A percentile compares a stretch with the other conserved stretches of the same genome.
Evolutionary conservation across 371 early-diverging fungal genomes (phyloP).

Genomic region (Zopfochytrium polystomum): DNA sequence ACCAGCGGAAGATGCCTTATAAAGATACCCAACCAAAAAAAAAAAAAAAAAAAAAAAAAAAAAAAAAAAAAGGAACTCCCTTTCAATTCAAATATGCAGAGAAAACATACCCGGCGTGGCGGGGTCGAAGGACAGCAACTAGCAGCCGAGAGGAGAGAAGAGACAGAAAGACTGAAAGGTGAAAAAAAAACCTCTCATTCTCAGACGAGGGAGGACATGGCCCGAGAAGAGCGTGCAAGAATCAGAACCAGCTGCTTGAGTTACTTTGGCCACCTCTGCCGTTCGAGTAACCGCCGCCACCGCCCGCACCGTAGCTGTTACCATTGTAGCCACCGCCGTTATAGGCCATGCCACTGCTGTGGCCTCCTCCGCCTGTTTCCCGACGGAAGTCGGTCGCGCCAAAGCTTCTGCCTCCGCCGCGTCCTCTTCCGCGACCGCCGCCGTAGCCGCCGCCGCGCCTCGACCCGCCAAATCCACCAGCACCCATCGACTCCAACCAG

Average conservation of each 20-base stretch:
- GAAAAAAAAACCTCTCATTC: not conserved
- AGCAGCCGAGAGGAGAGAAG: too few relatives aligned
- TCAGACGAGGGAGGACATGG: not conserved
- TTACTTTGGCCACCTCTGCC: too few relatives aligned
- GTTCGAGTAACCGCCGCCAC: conserved; percentile 18
- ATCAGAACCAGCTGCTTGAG: conserved; percentile 71
- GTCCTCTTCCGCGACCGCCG: conserved; percentile 32
- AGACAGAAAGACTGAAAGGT: too few relatives aligned
- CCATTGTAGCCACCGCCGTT: conserved; percentile 29
- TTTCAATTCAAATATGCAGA: too few relatives aligned
- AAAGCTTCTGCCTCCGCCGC: conserved; percentile 36
- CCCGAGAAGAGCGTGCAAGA: not conserved
- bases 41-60: too few relatives aligned
- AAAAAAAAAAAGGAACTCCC: too few relatives aligned
- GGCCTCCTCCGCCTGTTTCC: conserved; percentile 29
- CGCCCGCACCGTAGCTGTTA: conserved; percentile 29
- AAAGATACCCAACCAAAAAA: too few relatives aligned
- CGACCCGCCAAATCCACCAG: conserved; percentile 13
- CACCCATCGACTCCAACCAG: conserved; percentile 51
- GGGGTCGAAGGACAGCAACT: not conserved
- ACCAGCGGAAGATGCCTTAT: too few relatives aligned
- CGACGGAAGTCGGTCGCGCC: conserved; percentile 51
- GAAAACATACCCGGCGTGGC: not conserved
- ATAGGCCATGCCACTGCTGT: conserved; percentile 17
- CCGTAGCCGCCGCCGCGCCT: conserved; percentile 18